These are phyloP conservation scores for Krasilnikovozyma curviuscula DNA, from an alignment of 768 basidiomycete species.

Conservation along the genomic window DNA sequence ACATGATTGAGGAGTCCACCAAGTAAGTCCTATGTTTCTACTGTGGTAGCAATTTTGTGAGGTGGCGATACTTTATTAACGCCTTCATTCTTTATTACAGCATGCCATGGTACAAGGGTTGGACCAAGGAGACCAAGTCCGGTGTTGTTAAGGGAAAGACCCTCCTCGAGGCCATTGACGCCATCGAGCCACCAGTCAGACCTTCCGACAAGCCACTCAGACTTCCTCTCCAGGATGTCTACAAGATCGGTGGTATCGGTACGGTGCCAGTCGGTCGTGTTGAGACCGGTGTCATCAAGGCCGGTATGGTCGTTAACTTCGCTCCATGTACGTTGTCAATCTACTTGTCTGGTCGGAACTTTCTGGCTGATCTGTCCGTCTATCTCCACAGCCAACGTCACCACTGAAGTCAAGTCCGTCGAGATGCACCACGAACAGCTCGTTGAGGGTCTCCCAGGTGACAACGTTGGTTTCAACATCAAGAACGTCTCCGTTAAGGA, in stretches of 20 bases:
- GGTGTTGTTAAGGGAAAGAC: conserved; percentile 96
- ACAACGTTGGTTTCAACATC: conserved; percentile 51
- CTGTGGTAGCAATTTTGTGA: background rate
- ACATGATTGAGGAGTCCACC: conserved; percentile 97
- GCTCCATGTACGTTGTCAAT: no score
- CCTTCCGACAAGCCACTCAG: conserved; percentile 99
- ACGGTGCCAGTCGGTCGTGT: conserved; percentile 99
- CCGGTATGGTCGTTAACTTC: conserved; percentile 65
- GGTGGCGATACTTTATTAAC: background rate
- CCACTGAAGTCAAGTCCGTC: conserved; percentile 99
- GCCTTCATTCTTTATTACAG: conserved; percentile 28
- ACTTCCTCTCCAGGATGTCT: conserved; percentile 99
- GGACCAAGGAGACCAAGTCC: conserved; percentile 87
- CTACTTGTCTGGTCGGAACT: no score
- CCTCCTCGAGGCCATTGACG: conserved; percentile 97
- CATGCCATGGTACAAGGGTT: conserved; percentile 99
- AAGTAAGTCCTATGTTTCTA: conserved; percentile 41
- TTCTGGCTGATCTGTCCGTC: conserved; percentile 23
- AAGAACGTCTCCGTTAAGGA: conserved; percentile 85
- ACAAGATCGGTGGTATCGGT: conserved; percentile 99
- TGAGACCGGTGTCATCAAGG: conserved; percentile 99
- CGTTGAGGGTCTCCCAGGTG: conserved; percentile 80
- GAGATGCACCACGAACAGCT: conserved; percentile 70
- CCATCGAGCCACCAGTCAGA: conserved; percentile 91
- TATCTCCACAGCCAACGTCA: conserved; percentile 88